Conservation (phyloP, 192 early-diverging fungal species). For the Physocladia obscura region DNA sequence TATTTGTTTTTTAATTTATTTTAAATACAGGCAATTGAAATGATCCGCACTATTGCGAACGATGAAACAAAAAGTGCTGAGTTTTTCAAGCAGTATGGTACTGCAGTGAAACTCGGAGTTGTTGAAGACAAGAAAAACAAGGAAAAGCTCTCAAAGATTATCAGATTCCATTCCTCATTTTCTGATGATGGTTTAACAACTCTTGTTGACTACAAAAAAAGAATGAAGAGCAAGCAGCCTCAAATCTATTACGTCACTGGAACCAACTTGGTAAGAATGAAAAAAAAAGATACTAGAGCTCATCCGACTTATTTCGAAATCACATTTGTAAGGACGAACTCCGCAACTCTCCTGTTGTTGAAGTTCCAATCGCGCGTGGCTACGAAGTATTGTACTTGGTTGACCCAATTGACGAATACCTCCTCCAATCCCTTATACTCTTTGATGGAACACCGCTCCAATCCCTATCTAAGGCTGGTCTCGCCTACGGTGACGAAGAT, state of each 20-base stretch:
- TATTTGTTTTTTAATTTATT: not conserved
- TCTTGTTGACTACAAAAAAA: slow-evolving; percentile 75
- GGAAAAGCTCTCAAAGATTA: slow-evolving; percentile 75
- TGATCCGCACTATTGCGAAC: slow-evolving; percentile 68
- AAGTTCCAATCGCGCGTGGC: slow-evolving; percentile 69
- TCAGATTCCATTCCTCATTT: slow-evolving; percentile 76
- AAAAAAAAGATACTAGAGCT: too few species aligned
- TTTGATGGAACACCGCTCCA: slow-evolving; percentile 81
- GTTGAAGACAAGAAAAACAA: slow-evolving; percentile 76
- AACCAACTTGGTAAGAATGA: slow-evolving; percentile 30
- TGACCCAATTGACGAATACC: slow-evolving; percentile 61
- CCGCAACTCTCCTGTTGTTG: slow-evolving; percentile 85
- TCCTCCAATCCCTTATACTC: slow-evolving; percentile 36
- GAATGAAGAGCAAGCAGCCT: slow-evolving; percentile 90
- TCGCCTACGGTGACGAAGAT: slow-evolving; percentile 58
- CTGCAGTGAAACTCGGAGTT: slow-evolving; percentile 83
- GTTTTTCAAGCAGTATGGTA: slow-evolving; percentile 76
- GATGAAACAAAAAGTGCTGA: slow-evolving; percentile 43
- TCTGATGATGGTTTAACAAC: slow-evolving; percentile 39
- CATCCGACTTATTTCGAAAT: not conserved
- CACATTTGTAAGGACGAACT: slow-evolving; percentile 57
- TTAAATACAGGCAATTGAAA: slow-evolving; percentile 62
- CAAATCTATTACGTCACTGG: slow-evolving; percentile 88
- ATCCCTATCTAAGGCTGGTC: slow-evolving; percentile 46
- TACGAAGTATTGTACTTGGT: slow-evolving; percentile 55